Evolutionary conservation across 257 asterid species (phyloP), one percentile per base, ranked within the genome.

Genomic region (Solanum commersonii): DNA sequence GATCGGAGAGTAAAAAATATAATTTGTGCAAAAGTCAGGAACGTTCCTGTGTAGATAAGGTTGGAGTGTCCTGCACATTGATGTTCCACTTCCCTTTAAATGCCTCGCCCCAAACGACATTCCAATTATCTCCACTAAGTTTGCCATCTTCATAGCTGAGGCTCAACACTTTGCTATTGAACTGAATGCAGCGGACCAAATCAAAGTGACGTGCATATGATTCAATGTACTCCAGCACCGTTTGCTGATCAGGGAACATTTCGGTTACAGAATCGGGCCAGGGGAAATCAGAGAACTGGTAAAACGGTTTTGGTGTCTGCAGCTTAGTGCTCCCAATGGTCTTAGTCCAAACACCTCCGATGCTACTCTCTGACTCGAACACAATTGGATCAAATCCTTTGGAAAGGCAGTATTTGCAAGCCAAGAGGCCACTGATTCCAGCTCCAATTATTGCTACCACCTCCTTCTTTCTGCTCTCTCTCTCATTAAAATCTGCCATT

Each of bases 391-490:
- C 52, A 10, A 91, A 91, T 27, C 96, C 96, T 79, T 90, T 93
- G 2, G 95, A 90, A 4, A 91, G 27, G 87, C 38, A 10, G 87
- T 93, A 89, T 76, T 93, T 92, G 86, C 95, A 93, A 44, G 95
- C 95, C 6, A 93, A 90, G 10, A 93, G 92, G 81, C 95, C 94
- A 68, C 96, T 93, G 18, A 90, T 84, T 15, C 96, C 96, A 85
- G 91, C 95, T 83, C 96, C 95, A 8, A 92, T 67, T 14, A 93
- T 92, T 88, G 88, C 94, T 8, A 92, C 70, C 87, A 78, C 38
- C 37, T 78, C 65, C 85, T 76, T 25, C 70, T 85, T 35, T 78
- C 92, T 92, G 86, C 76, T 78, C 37, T 63, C 40, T 63, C 6
- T 42, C 5, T 11, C 22, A 44, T 85, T 38, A 40, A 5, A 8